Conservation (phyloP, 176 grass and related monocot species). For the Lolium perenne region DNA sequence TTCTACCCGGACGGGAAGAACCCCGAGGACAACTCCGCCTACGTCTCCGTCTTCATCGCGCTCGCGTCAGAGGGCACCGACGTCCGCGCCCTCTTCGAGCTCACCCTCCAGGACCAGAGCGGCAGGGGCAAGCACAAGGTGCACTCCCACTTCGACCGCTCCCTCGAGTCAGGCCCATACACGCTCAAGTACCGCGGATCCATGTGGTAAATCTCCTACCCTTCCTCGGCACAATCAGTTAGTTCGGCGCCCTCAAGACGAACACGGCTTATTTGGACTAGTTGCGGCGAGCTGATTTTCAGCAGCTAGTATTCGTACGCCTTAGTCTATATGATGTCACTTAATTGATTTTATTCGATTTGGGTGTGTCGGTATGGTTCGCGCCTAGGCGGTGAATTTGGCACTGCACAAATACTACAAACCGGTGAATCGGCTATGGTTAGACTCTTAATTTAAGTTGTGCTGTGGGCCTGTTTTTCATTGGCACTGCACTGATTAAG, state of each 20-base stretch:
- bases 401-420: neutral
- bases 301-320: neutral
- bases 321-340: neutral
- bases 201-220: slow-evolving; percentile 76
- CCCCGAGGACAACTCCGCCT: slow-evolving; percentile 87
- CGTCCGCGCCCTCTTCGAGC: slow-evolving; percentile 93
- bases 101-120: slow-evolving; percentile 93
- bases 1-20: slow-evolving; percentile 98
- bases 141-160: slow-evolving; percentile 86
- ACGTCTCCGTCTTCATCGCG: slow-evolving; percentile 95
- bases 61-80: slow-evolving; percentile 87
- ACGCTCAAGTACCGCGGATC: slow-evolving; percentile 88
- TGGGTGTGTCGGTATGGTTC: neutral
- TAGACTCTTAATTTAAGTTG: too few relatives aligned
- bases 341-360: neutral
- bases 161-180: slow-evolving; percentile 83
- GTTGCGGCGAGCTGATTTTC: neutral
- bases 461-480: neutral
- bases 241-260: too few relatives aligned
- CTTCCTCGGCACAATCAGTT: neutral
- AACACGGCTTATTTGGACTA: neutral
- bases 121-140: slow-evolving; percentile 86
- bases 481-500: neutral
- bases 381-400: neutral
- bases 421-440: neutral